phyloP scores from a whole-genome alignment of 140 eudicot genomes.

The Ambrosia hybrid region DNA sequence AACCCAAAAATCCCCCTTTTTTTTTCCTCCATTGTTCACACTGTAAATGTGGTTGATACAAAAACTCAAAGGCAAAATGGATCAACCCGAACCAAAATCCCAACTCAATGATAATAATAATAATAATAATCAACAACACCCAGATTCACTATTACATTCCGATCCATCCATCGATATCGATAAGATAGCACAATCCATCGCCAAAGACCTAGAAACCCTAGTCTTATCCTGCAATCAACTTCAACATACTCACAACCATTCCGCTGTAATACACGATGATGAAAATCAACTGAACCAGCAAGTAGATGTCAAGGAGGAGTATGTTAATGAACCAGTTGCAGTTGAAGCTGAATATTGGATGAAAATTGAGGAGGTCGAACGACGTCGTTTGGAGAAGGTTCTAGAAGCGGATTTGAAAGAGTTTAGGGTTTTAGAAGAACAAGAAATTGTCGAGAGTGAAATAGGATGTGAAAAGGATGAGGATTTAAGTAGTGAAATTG shows the following conservation, averaged over 20 bases:
- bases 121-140: slow-evolving; percentile 18
- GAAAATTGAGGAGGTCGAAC: slow-evolving; percentile 13
- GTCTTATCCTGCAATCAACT: slow-evolving; percentile 9
- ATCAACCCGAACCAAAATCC: slow-evolving; percentile 5
- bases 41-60: slow-evolving; percentile 11
- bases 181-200: slow-evolving; percentile 10
- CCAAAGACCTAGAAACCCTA: slow-evolving; percentile 34
- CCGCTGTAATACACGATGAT: no score
- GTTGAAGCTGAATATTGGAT: slow-evolving; percentile 1
- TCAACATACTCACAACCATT: background rate
- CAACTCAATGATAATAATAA: no score
- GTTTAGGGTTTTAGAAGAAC: slow-evolving; percentile 31
- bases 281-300: no score
- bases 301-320: no score
- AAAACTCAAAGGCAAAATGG: slow-evolving; percentile 41
- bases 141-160: slow-evolving; percentile 24
- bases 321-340: no score
- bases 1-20: no score
- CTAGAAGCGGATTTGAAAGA: slow-evolving; percentile 14
- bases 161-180: slow-evolving; percentile 21
- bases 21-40: background rate
- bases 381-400: background rate
- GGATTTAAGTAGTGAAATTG: slow-evolving; percentile 22
- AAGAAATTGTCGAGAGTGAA: slow-evolving; percentile 9
- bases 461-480: background rate